Evolutionary conservation across 23 red algal genomes (phyloP).

Genomic region (Gracilaria gracilis): DNA sequence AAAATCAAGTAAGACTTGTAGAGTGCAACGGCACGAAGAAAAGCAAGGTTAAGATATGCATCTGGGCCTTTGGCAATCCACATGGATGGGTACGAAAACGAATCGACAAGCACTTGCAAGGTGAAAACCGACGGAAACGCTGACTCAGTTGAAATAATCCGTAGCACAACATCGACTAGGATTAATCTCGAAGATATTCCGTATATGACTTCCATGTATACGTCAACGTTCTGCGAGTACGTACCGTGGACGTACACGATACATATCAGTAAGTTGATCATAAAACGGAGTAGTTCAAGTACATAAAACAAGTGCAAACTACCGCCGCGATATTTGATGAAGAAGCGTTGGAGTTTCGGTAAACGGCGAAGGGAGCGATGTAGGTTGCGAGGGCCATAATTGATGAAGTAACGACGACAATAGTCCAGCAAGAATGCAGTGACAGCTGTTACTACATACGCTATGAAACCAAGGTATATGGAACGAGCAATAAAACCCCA

Average conservation of each 20-base stretch:
- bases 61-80: conserved; percentile 53
- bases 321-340: conserved; percentile 56
- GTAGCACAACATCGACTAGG: conserved; percentile 37
- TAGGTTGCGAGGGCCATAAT: conserved; percentile 18
- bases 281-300: conserved; percentile 47
- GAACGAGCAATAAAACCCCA: conserved; percentile 59
- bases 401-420: conserved; percentile 26
- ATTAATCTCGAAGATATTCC: conserved; percentile 37
- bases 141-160: conserved; percentile 45
- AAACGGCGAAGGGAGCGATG: not conserved
- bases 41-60: conserved; percentile 74
- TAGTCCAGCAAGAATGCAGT: conserved; percentile 36
- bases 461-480: conserved; percentile 40
- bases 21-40: conserved; percentile 45
- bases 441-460: conserved; percentile 20
- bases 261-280: conserved; percentile 42
- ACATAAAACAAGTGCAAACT: conserved; percentile 37
- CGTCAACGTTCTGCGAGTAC: conserved; percentile 47
- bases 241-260: conserved; percentile 69
- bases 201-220: conserved; percentile 53
- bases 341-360: conserved; percentile 1
- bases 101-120: conserved; percentile 31
- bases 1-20: conserved; percentile 45
- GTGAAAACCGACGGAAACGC: conserved; percentile 48
- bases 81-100: conserved; percentile 68